phyloP scores from a whole-genome alignment of 345 rosid species.

The Cochlearia excelsa region DNA sequence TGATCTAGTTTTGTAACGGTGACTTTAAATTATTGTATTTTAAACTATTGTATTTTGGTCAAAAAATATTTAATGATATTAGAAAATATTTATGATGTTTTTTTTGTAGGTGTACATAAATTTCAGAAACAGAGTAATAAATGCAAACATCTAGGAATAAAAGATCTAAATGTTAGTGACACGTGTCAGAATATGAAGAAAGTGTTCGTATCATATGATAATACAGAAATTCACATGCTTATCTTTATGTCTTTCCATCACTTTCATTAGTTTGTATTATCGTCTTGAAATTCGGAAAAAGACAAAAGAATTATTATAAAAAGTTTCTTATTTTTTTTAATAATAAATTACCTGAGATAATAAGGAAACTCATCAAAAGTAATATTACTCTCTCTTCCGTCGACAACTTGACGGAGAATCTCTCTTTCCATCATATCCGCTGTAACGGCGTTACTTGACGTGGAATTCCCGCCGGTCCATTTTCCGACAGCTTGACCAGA shows the following conservation, averaged over 20 bases:
- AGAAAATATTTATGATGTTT: neutral
- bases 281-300: constrained; percentile 23
- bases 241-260: constrained; percentile 3
- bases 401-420: constrained; percentile 39
- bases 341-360: constrained; percentile 35
- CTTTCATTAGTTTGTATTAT: constrained; percentile 14
- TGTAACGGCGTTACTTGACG: constrained; percentile 32
- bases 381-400: constrained; percentile 35
- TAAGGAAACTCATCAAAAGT: constrained; percentile 41
- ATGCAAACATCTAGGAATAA: constrained; percentile 25
- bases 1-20: too few species aligned
- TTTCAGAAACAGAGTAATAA: constrained; percentile 10
- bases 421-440: constrained; percentile 43
- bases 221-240: constrained; percentile 25
- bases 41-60: too few species aligned
- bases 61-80: neutral
- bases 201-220: neutral
- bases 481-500: constrained; percentile 36
- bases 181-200: constrained; percentile 18
- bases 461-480: constrained; percentile 28
- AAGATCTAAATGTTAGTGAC: constrained; percentile 12
- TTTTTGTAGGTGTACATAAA: neutral
- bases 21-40: too few species aligned
- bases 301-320: too few species aligned
- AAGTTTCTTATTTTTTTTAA: too few species aligned